Evolutionary conservation across 331 rosid genomes (phyloP), one percentile per base, ranked within the genome.

Genomic region (Pyracantha coccinea): DNA sequence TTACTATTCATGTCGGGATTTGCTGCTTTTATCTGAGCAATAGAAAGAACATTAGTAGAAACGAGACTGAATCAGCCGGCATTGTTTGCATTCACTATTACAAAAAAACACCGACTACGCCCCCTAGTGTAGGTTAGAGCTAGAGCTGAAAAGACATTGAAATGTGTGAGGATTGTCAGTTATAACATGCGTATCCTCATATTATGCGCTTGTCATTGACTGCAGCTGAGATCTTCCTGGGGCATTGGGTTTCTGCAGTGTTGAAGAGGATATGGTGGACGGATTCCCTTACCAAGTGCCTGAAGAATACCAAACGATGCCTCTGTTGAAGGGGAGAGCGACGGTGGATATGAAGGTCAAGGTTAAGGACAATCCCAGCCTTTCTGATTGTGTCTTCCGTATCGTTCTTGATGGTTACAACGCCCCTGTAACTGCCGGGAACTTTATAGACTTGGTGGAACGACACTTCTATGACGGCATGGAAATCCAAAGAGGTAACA

Each of bases 191-290:
- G 80, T 88, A 63, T 85, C 84, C 96, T 93, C 95, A 88, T 94
- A 88, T 79, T 79, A 91, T 77, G 90, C 87, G 87, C 96, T 94
- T 94, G 88, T 94, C 87, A 94, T 90, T 94, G 92, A 92, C 95
- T 94, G 99, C 99, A 94, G 99, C 99, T 94, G 99, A 94, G 97
- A 90, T 94, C 92, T 94, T 91, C 97, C 92, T 94, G 97, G 99
- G 93, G 90, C 95, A 91, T 92, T 92, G 86, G 96, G 75, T 95
- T 90, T 95, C 97, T 92, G 99, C 99, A 95, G 99, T 88, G 92
- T 95, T 89, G 99, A 95, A 95, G 99, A 95, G 89, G 99, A 95
- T 79, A 95, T 95, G 97, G 92, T 95, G 54, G 93, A 89, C 78
- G 93, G 96, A 72, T 95, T 95, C 80, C 99, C 99, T 15, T 95